Evolutionary conservation across 805 yeast genomes (phyloP).

Genomic region (Candida pseudofarinosa): DNA sequence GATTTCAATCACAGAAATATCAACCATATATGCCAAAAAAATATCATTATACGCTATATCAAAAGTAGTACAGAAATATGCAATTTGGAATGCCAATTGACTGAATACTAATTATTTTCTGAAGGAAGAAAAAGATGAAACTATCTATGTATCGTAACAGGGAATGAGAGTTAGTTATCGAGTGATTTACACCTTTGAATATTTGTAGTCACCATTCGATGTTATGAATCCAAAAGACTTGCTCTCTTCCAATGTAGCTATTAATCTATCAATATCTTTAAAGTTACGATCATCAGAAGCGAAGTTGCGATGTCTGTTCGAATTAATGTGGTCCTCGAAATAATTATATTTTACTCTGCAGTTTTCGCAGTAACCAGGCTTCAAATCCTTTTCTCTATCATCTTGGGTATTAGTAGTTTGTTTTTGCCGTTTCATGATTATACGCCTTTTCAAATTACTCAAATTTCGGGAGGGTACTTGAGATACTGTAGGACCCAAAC

Average conservation of each 20-base stretch:
- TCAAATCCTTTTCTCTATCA: constrained; percentile 26
- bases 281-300: constrained; percentile 72
- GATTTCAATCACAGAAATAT: neutral
- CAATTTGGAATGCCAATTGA: neutral
- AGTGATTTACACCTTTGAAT: constrained; percentile 4
- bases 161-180: neutral
- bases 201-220: constrained; percentile 37
- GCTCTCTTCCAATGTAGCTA: constrained; percentile 45
- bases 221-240: constrained; percentile 39
- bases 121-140: neutral
- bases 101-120: neutral
- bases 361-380: constrained; percentile 89
- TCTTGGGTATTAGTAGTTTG: constrained; percentile 14
- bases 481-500: constrained; percentile 57
- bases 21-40: neutral
- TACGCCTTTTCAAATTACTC: constrained; percentile 45
- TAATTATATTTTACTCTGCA: constrained; percentile 81
- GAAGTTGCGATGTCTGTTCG: constrained; percentile 71
- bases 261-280: constrained; percentile 69
- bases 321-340: constrained; percentile 68
- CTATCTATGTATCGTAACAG: neutral
- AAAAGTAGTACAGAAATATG: neutral
- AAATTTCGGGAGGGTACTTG: constrained; percentile 52
- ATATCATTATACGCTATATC: neutral
- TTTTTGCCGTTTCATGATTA: constrained; percentile 37